Conservation (phyloP, 1,284 basidiomycete genomes). For the Stygiomarasmius scandens region DNA sequence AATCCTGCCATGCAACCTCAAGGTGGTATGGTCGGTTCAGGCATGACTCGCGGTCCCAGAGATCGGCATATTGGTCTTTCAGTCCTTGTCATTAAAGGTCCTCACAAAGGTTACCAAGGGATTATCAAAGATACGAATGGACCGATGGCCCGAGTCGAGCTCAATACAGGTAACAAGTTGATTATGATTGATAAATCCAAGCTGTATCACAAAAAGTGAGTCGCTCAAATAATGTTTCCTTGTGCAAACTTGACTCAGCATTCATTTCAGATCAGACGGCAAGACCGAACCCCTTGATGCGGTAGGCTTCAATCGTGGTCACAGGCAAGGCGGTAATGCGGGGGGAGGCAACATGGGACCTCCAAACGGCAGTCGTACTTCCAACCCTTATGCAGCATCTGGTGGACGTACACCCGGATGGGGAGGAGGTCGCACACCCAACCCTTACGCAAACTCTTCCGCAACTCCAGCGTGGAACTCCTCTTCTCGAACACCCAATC, state of each 20-base stretch:
- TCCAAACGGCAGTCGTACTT: conserved; percentile 1
- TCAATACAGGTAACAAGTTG: conserved; percentile 89
- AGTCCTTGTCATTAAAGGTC: conserved; percentile 86
- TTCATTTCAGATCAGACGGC: conserved; percentile 52
- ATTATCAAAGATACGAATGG: conserved; percentile 97
- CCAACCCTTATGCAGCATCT: conserved; percentile 55
- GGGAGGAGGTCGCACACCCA: conserved; percentile 42
- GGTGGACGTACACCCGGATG: conserved; percentile 67
- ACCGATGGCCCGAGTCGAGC: conserved; percentile 84
- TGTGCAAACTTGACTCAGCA: neutral
- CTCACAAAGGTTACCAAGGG: conserved; percentile 91
- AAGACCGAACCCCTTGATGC: conserved; percentile 46
- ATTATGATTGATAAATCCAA: conserved; percentile 86
- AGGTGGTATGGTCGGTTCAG: conserved; percentile 83
- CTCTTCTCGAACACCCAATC: conserved; percentile 70
- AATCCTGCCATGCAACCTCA: conserved; percentile 79
- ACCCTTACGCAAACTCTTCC: conserved; percentile 57
- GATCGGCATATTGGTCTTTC: conserved; percentile 84
- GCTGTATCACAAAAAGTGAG: conserved; percentile 78
- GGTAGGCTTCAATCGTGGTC: conserved; percentile 1
- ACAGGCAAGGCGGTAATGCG: no score
- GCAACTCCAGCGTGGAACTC: conserved; percentile 64
- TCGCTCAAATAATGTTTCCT: conserved; percentile 19
- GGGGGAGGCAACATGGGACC: conserved; percentile 20
- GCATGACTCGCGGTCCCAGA: conserved; percentile 72